A percentile compares a stretch with the other conserved stretches of the same genome.
Conservation (phyloP, 805 yeast genomes). For the Blastobotrys muscicola region DNA sequence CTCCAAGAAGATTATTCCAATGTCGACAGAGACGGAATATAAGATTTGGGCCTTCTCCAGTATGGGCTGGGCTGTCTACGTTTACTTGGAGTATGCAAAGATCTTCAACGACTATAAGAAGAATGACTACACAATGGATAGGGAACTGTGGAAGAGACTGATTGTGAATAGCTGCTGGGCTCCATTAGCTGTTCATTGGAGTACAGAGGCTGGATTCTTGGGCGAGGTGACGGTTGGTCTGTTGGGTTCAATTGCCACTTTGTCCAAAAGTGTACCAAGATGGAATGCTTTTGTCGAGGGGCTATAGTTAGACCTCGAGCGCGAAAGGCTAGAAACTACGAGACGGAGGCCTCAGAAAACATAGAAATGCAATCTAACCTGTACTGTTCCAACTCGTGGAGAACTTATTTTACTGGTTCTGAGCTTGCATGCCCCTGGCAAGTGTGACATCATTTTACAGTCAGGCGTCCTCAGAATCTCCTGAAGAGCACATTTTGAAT, state of each 20-base stretch:
- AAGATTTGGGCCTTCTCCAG: slow-evolving; percentile 30
- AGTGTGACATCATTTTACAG: no score
- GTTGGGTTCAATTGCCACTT: slow-evolving; percentile 30
- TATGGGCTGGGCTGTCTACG: slow-evolving; percentile 32
- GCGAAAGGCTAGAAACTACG: no score
- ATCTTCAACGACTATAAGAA: slow-evolving; percentile 7
- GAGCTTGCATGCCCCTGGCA: no score
- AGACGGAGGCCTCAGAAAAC: no score
- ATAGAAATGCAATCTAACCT: no score
- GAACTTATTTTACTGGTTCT: no score
- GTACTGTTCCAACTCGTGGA: no score
- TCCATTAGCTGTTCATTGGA: slow-evolving; percentile 36
- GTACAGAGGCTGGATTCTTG: slow-evolving; percentile 28
- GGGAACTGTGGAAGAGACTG: slow-evolving; percentile 13
- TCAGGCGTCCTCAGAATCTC: no score
- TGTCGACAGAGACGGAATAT: slow-evolving; percentile 20
- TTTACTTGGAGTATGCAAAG: slow-evolving; percentile 27
- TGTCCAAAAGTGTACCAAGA: slow-evolving; percentile 14
- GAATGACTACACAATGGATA: neutral
- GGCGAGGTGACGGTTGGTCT: slow-evolving; percentile 28
- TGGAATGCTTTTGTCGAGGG: slow-evolving; percentile 9
- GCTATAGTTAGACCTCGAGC: no score
- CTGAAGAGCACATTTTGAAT: no score
- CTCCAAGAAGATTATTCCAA: slow-evolving; percentile 27
- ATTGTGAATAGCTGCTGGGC: slow-evolving; percentile 31